These are phyloP conservation scores for Komagataea norvegica DNA, from an alignment of 1,139 yeast species.

Conservation along the genomic window DNA sequence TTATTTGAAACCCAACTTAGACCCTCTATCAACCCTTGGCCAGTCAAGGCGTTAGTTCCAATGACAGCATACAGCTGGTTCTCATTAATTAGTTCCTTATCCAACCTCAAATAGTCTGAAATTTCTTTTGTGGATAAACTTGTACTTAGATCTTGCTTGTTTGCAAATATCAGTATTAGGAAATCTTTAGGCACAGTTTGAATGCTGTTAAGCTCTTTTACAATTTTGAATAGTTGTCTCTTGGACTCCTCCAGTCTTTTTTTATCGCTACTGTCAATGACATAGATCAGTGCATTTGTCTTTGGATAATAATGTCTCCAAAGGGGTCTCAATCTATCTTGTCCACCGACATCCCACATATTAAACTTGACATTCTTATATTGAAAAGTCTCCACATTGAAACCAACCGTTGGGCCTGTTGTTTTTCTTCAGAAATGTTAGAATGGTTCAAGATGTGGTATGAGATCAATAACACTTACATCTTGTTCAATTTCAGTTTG, in stretches of 20 bases:
- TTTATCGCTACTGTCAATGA: conserved; percentile 76
- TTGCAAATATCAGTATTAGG: conserved; percentile 77
- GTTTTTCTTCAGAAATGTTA: conserved; percentile 37
- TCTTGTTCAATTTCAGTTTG: conserved; percentile 68
- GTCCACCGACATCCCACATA: conserved; percentile 98
- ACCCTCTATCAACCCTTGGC: conserved; percentile 71
- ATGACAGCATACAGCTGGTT: conserved; percentile 71
- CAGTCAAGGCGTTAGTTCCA: conserved; percentile 71
- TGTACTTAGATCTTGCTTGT: conserved; percentile 76
- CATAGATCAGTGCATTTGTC: conserved; percentile 89
- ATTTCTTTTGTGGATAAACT: conserved; percentile 63
- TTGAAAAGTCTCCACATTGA: conserved; percentile 88
- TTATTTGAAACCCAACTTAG: conserved; percentile 71
- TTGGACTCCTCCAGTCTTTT: conserved; percentile 74
- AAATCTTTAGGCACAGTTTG: conserved; percentile 65
- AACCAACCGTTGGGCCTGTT: conserved; percentile 92
- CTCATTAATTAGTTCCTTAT: conserved; percentile 40
- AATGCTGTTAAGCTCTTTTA: conserved; percentile 31
- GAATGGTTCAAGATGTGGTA: neutral
- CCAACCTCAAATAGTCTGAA: conserved; percentile 54
- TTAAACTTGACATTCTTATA: conserved; percentile 85
- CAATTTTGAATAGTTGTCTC: conserved; percentile 70
- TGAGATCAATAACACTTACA: conserved; percentile 28
- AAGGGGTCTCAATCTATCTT: conserved; percentile 80
- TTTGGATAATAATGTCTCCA: conserved; percentile 97